Base-by-base conservation (phyloP, 1,139 yeast genomes). In the Scheffersomyces lignicola region DNA sequence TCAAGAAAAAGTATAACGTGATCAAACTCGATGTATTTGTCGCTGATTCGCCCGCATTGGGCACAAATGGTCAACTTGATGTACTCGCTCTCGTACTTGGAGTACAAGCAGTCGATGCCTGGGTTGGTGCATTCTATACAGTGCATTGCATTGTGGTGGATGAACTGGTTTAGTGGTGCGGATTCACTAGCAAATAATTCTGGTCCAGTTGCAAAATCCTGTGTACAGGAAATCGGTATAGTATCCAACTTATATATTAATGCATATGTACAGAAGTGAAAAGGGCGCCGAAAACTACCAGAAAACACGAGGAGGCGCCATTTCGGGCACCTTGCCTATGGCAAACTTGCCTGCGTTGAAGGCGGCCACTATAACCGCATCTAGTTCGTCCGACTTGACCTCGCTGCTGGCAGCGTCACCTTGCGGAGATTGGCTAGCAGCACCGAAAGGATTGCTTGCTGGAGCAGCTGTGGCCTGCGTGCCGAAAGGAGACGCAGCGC, bases 1-100 rank as follows among this genome's bases (percentile, higher is more conserved):
- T 94, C 98, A 24, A 94, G 80, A 52, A 88, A 85, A 18, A 92
- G 64, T 2, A 92, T 65, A 14, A 90, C 95, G 36, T 80, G 76
- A 56, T 92, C 99, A 47, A 81, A 84, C 54, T 92, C 99, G 26
- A 92, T 83, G 60, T 94, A 92, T 55, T 85, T 84, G 60, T 92
- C 99, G 2, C 92, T 95, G 12, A 86, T 79, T 36, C 72, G 66
- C 29, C 76, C 73, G 56, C 99, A 92, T 18, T 63, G 57, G 1
- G 78, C 68, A 50, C 99, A 92, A 29, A 83, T 81, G 1, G 96
- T 83, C 33, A 89, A 72, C 44, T 85, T 79, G 34, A 90, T 86
- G 49, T 89, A 90, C 32, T 83, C 80, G 37, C 83, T 82, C 29
- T 92, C 78, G 59, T 86, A 89, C 43, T 71, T 73, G 16, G 84